Conservation (phyloP, 306 rosid genomes). For the Pterocarpus santalinus region DNA sequence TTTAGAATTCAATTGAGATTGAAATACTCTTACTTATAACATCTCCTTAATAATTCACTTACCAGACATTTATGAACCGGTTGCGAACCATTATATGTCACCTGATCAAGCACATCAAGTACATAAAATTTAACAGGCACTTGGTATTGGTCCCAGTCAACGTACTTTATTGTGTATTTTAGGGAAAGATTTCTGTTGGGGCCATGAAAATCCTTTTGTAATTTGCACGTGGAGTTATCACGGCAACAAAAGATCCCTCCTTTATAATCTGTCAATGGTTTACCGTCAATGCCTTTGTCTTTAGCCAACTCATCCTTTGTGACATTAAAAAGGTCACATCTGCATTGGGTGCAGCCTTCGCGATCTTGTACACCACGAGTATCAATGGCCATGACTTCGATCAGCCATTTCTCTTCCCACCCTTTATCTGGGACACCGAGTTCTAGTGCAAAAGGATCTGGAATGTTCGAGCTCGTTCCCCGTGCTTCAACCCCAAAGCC, state of each 20-base stretch:
- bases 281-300: neutral
- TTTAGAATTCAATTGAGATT: too few species aligned
- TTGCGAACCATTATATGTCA: neutral
- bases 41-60: neutral
- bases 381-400: neutral
- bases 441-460: constrained; percentile 22
- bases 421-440: constrained; percentile 28
- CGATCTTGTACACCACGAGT: neutral
- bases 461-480: neutral
- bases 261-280: constrained; percentile 18
- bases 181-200: neutral
- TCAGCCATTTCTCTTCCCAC: neutral
- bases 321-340: constrained; percentile 10
- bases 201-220: neutral
- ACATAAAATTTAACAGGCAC: constrained; percentile 19
- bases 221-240: neutral
- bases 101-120: constrained; percentile 24
- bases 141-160: constrained; percentile 19
- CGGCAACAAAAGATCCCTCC: constrained; percentile 43
- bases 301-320: neutral
- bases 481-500: constrained; percentile 15
- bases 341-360: neutral
- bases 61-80: constrained; percentile 31
- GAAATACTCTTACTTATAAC: too few species aligned
- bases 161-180: constrained; percentile 30